Evolutionary conservation across 805 yeast species (phyloP).

Genomic region (Kuraishia piskuri): DNA sequence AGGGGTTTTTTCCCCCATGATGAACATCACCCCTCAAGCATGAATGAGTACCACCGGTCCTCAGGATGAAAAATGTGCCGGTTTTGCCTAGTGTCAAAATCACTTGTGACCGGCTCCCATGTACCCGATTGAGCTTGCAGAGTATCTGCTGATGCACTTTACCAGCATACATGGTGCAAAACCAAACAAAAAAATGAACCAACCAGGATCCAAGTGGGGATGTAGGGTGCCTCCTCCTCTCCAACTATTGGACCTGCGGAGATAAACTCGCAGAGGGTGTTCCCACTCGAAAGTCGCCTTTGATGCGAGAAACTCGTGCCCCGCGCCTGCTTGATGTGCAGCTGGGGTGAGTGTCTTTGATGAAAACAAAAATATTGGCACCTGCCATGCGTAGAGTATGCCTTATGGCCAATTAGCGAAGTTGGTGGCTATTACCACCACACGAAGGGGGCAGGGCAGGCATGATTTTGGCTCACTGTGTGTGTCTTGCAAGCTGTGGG

Average conservation of each 20-base stretch:
- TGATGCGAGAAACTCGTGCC: not conserved
- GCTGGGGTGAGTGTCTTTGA: too few species aligned
- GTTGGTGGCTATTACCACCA: too few species aligned
- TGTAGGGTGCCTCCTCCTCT: not conserved
- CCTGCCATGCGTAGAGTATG: not conserved
- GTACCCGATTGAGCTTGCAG: not conserved
- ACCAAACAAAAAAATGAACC: too few species aligned
- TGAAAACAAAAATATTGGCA: too few species aligned
- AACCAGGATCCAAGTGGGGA: not conserved
- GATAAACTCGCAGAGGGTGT: not conserved
- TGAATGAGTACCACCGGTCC: not conserved
- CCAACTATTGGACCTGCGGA: not conserved
- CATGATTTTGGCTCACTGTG: too few species aligned
- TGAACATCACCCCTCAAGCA: not conserved
- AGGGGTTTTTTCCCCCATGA: not conserved
- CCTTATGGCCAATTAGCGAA: not conserved
- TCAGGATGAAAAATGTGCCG: not conserved
- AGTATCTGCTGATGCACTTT: too few species aligned
- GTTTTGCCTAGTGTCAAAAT: too few species aligned
- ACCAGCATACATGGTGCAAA: too few species aligned
- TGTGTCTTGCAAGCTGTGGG: not conserved
- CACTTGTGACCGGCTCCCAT: not conserved
- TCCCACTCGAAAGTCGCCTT: not conserved
- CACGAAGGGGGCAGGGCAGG: too few species aligned
- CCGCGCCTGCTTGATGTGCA: not conserved